Evolutionary conservation across 768 basidiomycete species (phyloP), one percentile per base, ranked within the genome.

Genomic region (Hydnum rufescens): DNA sequence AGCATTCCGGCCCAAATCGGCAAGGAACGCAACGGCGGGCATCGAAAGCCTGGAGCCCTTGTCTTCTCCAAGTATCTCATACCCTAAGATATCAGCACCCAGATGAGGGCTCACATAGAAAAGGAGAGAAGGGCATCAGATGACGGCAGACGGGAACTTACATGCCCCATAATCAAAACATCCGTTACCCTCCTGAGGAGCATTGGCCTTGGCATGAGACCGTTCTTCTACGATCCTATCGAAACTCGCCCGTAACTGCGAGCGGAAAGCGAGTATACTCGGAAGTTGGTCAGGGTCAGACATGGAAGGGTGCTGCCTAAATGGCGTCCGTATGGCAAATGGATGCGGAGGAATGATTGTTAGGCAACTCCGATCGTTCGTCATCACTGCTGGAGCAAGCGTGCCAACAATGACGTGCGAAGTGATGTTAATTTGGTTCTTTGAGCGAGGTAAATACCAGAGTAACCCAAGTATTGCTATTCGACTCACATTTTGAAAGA

Each of bases 1-100:
- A 47, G 44, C 26, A 25, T 47, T 47, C 25, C 44, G 13, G 26
- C 44, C 13, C 44, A 47, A 26, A 47, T 47, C 44, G 44, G 44
- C 25, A 8, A 47, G 26, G 25, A 47, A 47, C 8, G 44, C 16
- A 28, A 47, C 26, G 13, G 44, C 44, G 26, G 44, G 44, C 13
- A 47, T 13, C 44, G 13, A 13, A 8, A 47, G 16, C 8, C 44
- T 13, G 16, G 8, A 13, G 8, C 13, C 25, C 1, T 47, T 28
- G 13, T 47, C 26, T 25, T 47, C 44, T 13, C 25, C 44, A 28
- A 26, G 8, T 26, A 47, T 8, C 26, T 47, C 16, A 47, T 13
- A 13, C 44, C 44, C 44, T 47, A 26, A 16, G 25, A 13, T 47
- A 25, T 39, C 34, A 39, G 8, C 34, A 39, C 8, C 8, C 34